Percentiles rank a stretch among this genome's conserved stretches.
phyloP scores from a whole-genome alignment of 345 rosid species.

The Clarkia xantiana region DNA sequence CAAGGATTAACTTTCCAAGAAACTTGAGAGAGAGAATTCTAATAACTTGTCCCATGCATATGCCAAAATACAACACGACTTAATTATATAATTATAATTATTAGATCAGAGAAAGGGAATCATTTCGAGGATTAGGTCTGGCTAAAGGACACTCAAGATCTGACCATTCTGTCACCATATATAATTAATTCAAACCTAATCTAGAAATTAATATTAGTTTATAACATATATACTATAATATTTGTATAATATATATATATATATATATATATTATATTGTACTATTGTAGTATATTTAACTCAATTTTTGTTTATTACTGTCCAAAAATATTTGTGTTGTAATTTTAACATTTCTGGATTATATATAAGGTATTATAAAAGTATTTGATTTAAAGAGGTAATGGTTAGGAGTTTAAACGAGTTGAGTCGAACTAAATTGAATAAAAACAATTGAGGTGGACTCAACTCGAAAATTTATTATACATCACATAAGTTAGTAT shows the following conservation, averaged over 20 bases:
- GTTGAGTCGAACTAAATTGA: no score
- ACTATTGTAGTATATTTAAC: not conserved
- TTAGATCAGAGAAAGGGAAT: constrained; percentile 6
- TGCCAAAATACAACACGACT: no score
- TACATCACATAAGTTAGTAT: no score
- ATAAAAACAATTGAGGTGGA: no score
- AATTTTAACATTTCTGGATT: no score
- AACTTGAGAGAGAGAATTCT: constrained; percentile 21
- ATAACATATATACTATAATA: not conserved
- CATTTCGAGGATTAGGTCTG: constrained; percentile 16
- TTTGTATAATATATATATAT: no score
- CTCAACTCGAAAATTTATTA: no score
- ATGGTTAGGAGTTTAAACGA: no score
- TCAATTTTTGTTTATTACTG: not conserved
- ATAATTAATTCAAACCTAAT: no score
- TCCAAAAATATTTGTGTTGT: not conserved
- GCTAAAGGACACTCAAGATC: constrained; percentile 17
- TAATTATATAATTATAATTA: no score
- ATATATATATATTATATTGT: not conserved
- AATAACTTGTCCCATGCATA: constrained; percentile 18
- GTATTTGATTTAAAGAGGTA: no score
- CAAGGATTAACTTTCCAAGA: constrained; percentile 31
- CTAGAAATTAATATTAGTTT: not conserved
- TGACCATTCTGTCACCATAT: not conserved
- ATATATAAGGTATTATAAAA: no score